A percentile compares a stretch with the other conserved stretches of the same genome.
Conservation (phyloP, 176 grass and related monocot species). For the Sorghum bicolor region Sorghum_bicolor_NCBIv3 NC_012872.2:20047501-20048000, state of each 20-base stretch:
- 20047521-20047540: conserved; percentile 78
- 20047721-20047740: neutral
- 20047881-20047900: neutral
- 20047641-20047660: neutral
- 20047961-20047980: neutral
- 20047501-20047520: neutral
- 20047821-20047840: neutral
- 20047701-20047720: neutral
- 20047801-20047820: neutral
- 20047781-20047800: neutral
- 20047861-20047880: neutral
- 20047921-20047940: neutral
- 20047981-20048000: neutral
- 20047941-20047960: neutral
- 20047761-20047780: neutral
- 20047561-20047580: conserved; percentile 84
- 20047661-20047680: neutral
- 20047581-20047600: conserved; percentile 57
- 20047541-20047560: conserved; percentile 80
- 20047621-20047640: conserved; percentile 38
- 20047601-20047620: neutral
- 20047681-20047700: neutral
- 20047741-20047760: neutral
- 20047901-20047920: neutral
- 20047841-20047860: neutral